Evolutionary conservation across 2,329 filamentous ascomycete species (phyloP).

Genomic region (Sporothrix protearum): DNA sequence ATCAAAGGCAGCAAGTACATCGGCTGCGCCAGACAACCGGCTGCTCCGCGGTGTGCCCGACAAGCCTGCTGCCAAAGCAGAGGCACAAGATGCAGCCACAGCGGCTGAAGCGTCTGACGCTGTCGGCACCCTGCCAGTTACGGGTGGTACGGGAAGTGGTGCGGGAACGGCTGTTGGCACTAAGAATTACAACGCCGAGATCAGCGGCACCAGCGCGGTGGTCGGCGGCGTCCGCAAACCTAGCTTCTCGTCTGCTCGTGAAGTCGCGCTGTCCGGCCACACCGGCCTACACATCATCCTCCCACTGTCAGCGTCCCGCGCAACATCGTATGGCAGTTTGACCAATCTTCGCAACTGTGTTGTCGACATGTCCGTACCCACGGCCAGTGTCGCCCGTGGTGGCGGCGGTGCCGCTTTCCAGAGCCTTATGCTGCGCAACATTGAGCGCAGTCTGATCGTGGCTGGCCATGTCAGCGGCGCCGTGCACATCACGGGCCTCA

Average conservation of each 20-base stretch:
- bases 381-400: constrained; percentile 36
- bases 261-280: constrained; percentile 65
- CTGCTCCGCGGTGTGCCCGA: constrained; percentile 32
- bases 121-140: constrained; percentile 40
- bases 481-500: constrained; percentile 74
- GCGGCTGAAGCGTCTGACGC: constrained; percentile 37
- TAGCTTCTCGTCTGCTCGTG: constrained; percentile 59
- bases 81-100: constrained; percentile 23
- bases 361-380: constrained; percentile 73
- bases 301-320: constrained; percentile 64
- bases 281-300: constrained; percentile 70
- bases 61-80: neutral
- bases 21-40: constrained; percentile 43
- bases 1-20: constrained; percentile 32
- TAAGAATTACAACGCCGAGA: neutral
- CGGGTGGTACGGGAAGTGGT: constrained; percentile 22
- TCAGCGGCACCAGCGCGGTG: constrained; percentile 50
- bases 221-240: constrained; percentile 52
- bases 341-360: constrained; percentile 67
- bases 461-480: constrained; percentile 76
- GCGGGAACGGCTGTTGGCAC: neutral
- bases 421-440: constrained; percentile 62
- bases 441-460: constrained; percentile 68
- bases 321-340: constrained; percentile 69
- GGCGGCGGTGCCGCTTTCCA: constrained; percentile 61